These are phyloP conservation scores for Neurospora tetraspora DNA, from an alignment of 495 filamentous ascomycete species.

Conservation along the genomic window DNA sequence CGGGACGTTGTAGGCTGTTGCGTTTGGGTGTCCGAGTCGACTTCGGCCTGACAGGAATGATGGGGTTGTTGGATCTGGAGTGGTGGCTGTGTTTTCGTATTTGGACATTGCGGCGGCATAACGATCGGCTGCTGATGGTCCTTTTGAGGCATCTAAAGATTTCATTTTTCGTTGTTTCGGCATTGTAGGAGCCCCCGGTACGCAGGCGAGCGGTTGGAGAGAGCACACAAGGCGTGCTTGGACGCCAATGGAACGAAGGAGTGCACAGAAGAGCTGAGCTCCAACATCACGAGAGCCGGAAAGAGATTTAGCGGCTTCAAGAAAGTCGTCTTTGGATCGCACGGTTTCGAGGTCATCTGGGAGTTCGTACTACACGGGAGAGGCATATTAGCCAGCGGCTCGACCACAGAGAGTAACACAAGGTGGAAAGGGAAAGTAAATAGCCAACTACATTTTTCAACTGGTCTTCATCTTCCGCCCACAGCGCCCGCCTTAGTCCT, in stretches of 20 bases:
- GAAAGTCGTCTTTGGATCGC: slow-evolving; percentile 60
- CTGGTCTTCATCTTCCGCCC: slow-evolving; percentile 54
- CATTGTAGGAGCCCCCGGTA: slow-evolving; percentile 38
- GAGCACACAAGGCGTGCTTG: slow-evolving; percentile 89
- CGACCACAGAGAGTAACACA: background rate
- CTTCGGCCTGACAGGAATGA: slow-evolving; percentile 16
- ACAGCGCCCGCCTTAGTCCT: slow-evolving; percentile 59
- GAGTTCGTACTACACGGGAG: slow-evolving; percentile 32
- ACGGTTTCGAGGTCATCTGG: slow-evolving; percentile 43
- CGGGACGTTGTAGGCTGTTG: slow-evolving; percentile 28
- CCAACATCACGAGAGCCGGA: slow-evolving; percentile 81
- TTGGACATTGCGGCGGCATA: slow-evolving; percentile 25
- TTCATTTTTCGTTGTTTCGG: slow-evolving; percentile 34
- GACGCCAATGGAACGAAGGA: slow-evolving; percentile 68
- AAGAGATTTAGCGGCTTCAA: slow-evolving; percentile 50
- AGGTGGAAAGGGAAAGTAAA: slow-evolving; percentile 2
- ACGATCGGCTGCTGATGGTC: slow-evolving; percentile 8
- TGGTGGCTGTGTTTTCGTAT: slow-evolving; percentile 15
- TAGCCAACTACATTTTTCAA: slow-evolving; percentile 41
- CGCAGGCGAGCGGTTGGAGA: slow-evolving; percentile 71
- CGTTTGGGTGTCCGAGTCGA: slow-evolving; percentile 34
- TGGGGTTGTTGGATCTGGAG: slow-evolving; percentile 6
- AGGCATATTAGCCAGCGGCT: slow-evolving; percentile 13
- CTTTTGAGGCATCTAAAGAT: slow-evolving; percentile 14
- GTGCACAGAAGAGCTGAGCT: slow-evolving; percentile 78